A percentile compares a stretch with the other conserved stretches of the same genome.
Conservation (phyloP, 164 flowering plant genomes). For the Paratinospora sagittata region DNA sequence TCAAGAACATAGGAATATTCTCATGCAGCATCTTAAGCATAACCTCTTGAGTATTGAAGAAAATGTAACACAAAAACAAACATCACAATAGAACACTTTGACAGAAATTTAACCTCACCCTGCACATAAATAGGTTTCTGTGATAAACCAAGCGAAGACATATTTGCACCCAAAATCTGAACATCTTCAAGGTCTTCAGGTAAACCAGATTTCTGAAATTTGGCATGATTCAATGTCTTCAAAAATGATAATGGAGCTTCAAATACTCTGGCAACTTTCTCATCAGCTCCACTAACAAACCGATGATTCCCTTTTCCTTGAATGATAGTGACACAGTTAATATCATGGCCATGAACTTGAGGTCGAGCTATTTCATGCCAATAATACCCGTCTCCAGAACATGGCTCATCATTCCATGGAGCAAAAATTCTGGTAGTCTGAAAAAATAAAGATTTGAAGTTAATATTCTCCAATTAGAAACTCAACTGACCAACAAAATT, state of each 20-base stretch:
- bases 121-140: conserved; percentile 87
- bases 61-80: background rate
- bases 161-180: conserved; percentile 91
- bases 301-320: conserved; percentile 82
- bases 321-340: conserved; percentile 75
- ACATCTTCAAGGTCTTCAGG: conserved; percentile 43
- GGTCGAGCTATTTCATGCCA: conserved; percentile 99
- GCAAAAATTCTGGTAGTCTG: conserved; percentile 87
- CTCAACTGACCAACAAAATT: background rate
- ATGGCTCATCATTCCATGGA: conserved; percentile 54
- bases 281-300: conserved; percentile 96
- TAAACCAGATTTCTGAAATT: conserved; percentile 24
- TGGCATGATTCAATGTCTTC: conserved; percentile 66
- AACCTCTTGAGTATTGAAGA: background rate
- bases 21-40: background rate
- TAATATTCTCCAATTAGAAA: background rate
- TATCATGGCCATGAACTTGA: conserved; percentile 98
- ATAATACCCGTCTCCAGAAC: conserved; percentile 21
- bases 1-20: background rate
- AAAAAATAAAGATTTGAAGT: conserved; percentile 4
- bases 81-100: background rate
- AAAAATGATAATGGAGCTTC: conserved; percentile 91
- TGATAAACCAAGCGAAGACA: conserved; percentile 97
- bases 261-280: conserved; percentile 96
- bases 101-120: conserved; percentile 32